Conservation (phyloP, 441 rosid genomes). For the Corymbia citriodora region DNA sequence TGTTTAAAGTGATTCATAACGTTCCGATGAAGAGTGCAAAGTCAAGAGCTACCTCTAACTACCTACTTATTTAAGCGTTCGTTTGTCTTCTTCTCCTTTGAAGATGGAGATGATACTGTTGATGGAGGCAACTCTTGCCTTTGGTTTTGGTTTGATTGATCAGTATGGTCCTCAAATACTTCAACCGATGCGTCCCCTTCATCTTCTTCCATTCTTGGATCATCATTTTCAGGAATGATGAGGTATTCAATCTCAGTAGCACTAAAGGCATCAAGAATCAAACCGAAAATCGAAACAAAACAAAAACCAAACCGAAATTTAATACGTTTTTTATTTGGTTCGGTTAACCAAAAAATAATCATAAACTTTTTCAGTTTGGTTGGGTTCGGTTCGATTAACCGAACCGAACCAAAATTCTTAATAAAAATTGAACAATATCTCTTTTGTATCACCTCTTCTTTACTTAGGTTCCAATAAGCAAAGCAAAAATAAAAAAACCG, state of each 20-base stretch:
- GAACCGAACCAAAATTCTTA: too few relatives aligned
- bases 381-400: too few relatives aligned
- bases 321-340: too few relatives aligned
- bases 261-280: neutral
- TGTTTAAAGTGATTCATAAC: neutral
- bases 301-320: too few relatives aligned
- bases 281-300: too few relatives aligned
- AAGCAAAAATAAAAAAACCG: too few relatives aligned
- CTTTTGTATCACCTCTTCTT: too few relatives aligned
- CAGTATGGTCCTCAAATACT: neutral
- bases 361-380: too few relatives aligned
- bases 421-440: too few relatives aligned
- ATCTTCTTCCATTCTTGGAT: neutral
- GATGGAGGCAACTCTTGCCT: neutral
- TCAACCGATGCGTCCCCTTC: neutral
- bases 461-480: too few relatives aligned
- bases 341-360: too few relatives aligned
- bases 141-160: neutral
- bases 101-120: neutral
- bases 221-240: neutral
- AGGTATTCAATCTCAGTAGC: neutral
- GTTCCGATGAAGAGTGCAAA: neutral
- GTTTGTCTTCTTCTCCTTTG: neutral
- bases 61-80: neutral
- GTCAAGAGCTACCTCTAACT: neutral